Evolutionary conservation across 352 stramenopile genomes (phyloP).

Genomic region (Achlya hypogyna): DNA sequence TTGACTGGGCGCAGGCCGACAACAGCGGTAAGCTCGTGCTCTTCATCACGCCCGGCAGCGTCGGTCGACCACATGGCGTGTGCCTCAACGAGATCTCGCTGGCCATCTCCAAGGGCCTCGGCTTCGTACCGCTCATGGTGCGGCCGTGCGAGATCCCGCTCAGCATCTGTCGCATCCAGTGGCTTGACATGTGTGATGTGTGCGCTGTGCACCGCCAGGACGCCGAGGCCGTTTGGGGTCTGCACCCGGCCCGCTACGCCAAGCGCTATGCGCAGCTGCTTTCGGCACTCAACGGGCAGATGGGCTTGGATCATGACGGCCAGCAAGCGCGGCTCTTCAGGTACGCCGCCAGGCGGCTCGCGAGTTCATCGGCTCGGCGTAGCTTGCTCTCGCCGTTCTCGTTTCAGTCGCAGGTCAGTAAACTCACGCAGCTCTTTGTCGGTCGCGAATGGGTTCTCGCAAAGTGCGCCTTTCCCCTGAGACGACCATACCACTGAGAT

Average conservation of each 20-base stretch:
- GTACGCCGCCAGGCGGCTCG: not conserved
- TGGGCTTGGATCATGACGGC: slow-evolving; percentile 50
- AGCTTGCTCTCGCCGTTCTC: slow-evolving; percentile 46
- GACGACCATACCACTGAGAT: not conserved
- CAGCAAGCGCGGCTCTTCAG: slow-evolving; percentile 62
- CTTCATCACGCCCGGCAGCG: slow-evolving; percentile 56
- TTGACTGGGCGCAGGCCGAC: slow-evolving; percentile 38
- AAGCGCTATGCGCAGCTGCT: slow-evolving; percentile 44
- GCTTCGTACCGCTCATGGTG: slow-evolving; percentile 63
- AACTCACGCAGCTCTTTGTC: slow-evolving; percentile 45
- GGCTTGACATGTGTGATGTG: slow-evolving; percentile 59
- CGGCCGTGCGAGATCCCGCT: slow-evolving; percentile 64
- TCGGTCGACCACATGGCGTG: slow-evolving; percentile 44
- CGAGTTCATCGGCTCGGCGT: not conserved
- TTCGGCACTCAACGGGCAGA: slow-evolving; percentile 41
- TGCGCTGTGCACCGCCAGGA: not conserved
- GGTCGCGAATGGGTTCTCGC: slow-evolving; percentile 59
- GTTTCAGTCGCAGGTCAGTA: slow-evolving; percentile 55
- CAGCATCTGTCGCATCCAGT: slow-evolving; percentile 75
- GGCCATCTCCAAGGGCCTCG: slow-evolving; percentile 51
- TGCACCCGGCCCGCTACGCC: slow-evolving; percentile 45
- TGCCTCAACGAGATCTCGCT: slow-evolving; percentile 67
- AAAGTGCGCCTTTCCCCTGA: slow-evolving; percentile 20
- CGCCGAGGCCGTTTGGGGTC: slow-evolving; percentile 8
- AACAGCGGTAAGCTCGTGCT: slow-evolving; percentile 46